These are phyloP conservation scores for Naganishia albida DNA, from an alignment of 1,284 basidiomycete genomes.

Conservation along the genomic window DNA sequence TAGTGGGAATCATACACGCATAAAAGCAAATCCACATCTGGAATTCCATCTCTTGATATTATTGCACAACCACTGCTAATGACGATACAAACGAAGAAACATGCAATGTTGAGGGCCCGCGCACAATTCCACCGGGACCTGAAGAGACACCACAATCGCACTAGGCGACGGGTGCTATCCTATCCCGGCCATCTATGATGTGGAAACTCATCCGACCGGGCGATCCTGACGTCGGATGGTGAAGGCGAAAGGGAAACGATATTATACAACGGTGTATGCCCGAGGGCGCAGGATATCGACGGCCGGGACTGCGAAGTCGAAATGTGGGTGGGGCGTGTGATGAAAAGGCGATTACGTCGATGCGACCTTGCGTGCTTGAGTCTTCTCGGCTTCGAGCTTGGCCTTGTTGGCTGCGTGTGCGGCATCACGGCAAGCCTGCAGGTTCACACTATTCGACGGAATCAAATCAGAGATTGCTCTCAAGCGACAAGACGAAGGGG, in stretches of 20 bases:
- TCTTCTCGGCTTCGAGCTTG: slow-evolving; percentile 53
- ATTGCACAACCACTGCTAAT: slow-evolving; percentile 15
- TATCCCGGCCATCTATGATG: background rate
- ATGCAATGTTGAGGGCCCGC: background rate
- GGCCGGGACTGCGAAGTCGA: background rate
- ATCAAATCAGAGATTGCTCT: background rate
- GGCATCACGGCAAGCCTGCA: slow-evolving; percentile 54
- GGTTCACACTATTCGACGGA: slow-evolving; percentile 42
- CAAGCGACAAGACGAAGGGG: background rate
- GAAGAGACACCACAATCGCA: background rate
- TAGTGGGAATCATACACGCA: too few species aligned
- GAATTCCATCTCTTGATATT: background rate
- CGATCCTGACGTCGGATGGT: background rate
- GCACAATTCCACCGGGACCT: background rate
- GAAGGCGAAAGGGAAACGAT: background rate
- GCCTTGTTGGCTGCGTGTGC: slow-evolving; percentile 57
- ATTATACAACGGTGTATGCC: background rate
- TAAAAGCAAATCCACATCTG: too few species aligned
- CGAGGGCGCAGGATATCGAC: background rate
- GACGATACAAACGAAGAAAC: slow-evolving; percentile 9
- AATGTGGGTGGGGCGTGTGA: background rate
- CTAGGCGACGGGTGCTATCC: background rate
- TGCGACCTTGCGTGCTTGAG: slow-evolving; percentile 53
- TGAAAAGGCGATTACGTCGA: slow-evolving; percentile 46
- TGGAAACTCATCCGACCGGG: background rate